These are phyloP conservation scores for Skeletonema marinoi DNA, from an alignment of 108 stramenopile species.

Conservation along the genomic window DNA sequence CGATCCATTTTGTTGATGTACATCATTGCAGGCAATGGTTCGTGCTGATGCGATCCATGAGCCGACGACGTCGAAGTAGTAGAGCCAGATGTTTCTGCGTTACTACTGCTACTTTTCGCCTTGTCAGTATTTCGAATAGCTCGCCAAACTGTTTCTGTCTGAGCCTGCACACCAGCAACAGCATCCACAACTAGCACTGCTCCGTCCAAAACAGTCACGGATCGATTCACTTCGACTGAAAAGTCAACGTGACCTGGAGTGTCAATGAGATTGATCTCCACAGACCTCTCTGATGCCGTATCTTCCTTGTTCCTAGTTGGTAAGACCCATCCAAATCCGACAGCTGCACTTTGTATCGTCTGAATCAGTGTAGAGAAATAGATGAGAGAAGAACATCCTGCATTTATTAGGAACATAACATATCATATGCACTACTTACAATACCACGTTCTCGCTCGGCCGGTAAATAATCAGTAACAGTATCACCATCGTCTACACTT, in stretches of 20 bases:
- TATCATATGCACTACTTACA: background rate
- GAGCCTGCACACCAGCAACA: conserved; percentile 97
- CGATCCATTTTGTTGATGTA: conserved; percentile 99
- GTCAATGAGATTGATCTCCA: conserved; percentile 88
- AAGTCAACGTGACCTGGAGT: conserved; percentile 99
- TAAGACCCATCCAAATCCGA: conserved; percentile 91
- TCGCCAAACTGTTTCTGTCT: conserved; percentile 98
- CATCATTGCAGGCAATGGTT: conserved; percentile 90
- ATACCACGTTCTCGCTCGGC: conserved; percentile 98
- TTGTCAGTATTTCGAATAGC: conserved; percentile 58
- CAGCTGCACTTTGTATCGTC: conserved; percentile 97
- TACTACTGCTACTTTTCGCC: background rate
- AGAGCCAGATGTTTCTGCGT: background rate
- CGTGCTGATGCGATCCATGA: conserved; percentile 59
- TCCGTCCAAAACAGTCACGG: conserved; percentile 96
- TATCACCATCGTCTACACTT: conserved; percentile 94
- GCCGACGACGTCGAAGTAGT: background rate
- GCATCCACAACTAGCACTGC: conserved; percentile 96
- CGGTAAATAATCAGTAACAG: conserved; percentile 97
- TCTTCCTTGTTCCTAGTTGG: conserved; percentile 55
- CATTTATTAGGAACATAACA: no score
- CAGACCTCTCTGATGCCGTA: conserved; percentile 23
- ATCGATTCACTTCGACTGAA: conserved; percentile 95
- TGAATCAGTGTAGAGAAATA: no score
- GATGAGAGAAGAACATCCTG: no score